Evolutionary conservation across 805 yeast genomes (phyloP).

Genomic region (Starmerella etchellsii): DNA sequence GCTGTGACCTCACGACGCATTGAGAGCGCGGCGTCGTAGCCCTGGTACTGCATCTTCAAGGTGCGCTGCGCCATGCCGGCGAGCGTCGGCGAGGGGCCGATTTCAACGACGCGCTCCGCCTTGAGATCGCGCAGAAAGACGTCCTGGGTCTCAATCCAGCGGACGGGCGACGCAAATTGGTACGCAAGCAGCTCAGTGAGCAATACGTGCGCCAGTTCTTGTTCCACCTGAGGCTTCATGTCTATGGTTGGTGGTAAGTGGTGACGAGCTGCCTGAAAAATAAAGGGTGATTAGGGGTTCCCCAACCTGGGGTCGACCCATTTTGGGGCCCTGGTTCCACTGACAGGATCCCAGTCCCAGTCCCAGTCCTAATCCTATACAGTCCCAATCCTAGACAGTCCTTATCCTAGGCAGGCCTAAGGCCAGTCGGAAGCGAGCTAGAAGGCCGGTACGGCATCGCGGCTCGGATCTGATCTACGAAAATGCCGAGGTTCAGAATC

Average conservation of each 20-base stretch:
- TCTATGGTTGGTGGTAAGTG: no score
- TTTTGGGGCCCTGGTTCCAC: not conserved
- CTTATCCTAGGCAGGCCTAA: no score
- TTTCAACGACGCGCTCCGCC: slow-evolving; percentile 94
- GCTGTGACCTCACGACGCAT: slow-evolving; percentile 75
- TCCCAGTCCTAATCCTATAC: no score
- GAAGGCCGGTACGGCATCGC: no score
- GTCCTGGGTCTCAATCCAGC: slow-evolving; percentile 99
- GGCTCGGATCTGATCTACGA: no score
- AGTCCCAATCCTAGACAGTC: no score
- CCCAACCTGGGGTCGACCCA: not conserved
- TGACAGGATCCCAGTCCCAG: not conserved
- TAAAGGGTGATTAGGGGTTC: no score
- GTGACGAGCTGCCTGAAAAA: no score
- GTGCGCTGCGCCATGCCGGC: slow-evolving; percentile 99
- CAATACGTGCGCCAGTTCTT: slow-evolving; percentile 88
- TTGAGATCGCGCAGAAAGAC: slow-evolving; percentile 87
- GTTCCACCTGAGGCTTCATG: slow-evolving; percentile 92
- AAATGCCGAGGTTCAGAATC: no score
- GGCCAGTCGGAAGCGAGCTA: no score
- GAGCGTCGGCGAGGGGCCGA: slow-evolving; percentile 97
- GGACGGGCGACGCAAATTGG: slow-evolving; percentile 97
- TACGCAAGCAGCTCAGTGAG: slow-evolving; percentile 93
- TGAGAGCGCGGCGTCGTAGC: slow-evolving; percentile 92
- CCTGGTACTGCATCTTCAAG: slow-evolving; percentile 85